Evolutionary conservation across 106 monocot genomes (phyloP).

Genomic region (Alisma plantagoaquatica): DNA sequence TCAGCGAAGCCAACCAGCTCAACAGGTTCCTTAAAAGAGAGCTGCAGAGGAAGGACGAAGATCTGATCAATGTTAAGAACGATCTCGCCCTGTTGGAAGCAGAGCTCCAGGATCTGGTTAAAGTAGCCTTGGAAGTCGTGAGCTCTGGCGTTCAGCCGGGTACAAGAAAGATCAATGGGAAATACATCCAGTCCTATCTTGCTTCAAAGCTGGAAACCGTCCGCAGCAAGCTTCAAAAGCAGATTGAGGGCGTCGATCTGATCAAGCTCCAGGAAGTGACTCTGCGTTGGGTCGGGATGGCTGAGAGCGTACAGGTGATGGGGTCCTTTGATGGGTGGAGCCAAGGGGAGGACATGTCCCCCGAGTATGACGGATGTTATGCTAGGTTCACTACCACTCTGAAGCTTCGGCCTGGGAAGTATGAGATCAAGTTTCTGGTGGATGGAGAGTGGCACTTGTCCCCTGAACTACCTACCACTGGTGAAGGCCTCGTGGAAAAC

Average conservation of each 20-base stretch:
- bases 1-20: slow-evolving; percentile 89
- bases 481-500: slow-evolving; percentile 66
- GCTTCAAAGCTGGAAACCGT: slow-evolving; percentile 43
- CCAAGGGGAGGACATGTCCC: slow-evolving; percentile 68
- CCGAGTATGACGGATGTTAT: slow-evolving; percentile 50
- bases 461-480: slow-evolving; percentile 54
- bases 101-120: slow-evolving; percentile 66
- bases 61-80: slow-evolving; percentile 39
- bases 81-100: slow-evolving; percentile 75
- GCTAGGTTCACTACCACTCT: slow-evolving; percentile 51
- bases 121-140: slow-evolving; percentile 67
- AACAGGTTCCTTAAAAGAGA: slow-evolving; percentile 79
- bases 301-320: slow-evolving; percentile 91
- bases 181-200: slow-evolving; percentile 74
- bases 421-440: slow-evolving; percentile 86
- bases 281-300: slow-evolving; percentile 46
- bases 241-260: slow-evolving; percentile 17
- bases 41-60: slow-evolving; percentile 58
- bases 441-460: slow-evolving; percentile 76
- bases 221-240: slow-evolving; percentile 10
- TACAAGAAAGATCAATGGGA: slow-evolving; percentile 78
- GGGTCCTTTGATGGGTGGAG: slow-evolving; percentile 92
- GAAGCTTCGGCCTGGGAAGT: slow-evolving; percentile 83
- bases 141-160: slow-evolving; percentile 21
- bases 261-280: slow-evolving; percentile 19